Base-by-base conservation (phyloP, 441 rosid genomes). In the Caryocar brasiliense region DNA sequence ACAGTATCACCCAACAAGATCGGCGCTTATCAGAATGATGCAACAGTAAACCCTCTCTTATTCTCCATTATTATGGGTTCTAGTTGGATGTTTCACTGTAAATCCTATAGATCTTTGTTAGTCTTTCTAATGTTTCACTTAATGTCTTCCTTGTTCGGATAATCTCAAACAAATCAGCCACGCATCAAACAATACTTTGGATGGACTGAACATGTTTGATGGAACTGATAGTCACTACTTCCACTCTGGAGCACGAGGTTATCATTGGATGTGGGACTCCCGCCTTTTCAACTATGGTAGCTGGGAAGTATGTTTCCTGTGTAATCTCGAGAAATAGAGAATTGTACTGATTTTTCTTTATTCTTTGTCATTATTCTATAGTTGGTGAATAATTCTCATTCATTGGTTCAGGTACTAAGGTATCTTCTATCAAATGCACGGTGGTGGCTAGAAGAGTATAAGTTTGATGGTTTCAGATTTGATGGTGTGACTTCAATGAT, bases 401-500 rank as follows among this genome's bases (percentile, higher is more conserved):
- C 47, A 43, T 55, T 62, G 56, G 62, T 74, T 45, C 45, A 92
- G 99, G 99, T 88, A 24, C 54, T 92, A 19, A 67, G 99, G 66
- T 88, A 51, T 78, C 97, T 88, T 59, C 80, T 88, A 39, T 92
- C 99, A 40, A 92, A 92, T 71, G 99, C 97, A 36, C 77, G 99
- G 68, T 92, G 99, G 99, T 92, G 99, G 99, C 76, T 92, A 32
- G 97, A 92, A 34, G 97, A 92, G 64, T 92, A 79, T 60, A 83
- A 81, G 66, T 88, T 92, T 53, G 99, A 88, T 74, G 99, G 99
- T 22, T 92, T 82, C 70, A 88, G 99, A 75, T 92, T 88, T 77
- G 97, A 92, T 76, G 99, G 97, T 35, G 99, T 92, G 60, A 92
- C 97, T 60, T 88, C 99, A 41, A 92, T 92, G 99, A 92, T 92